A percentile compares a stretch with the other conserved stretches of the same genome.
These are phyloP conservation scores for Phymatotrichopsis omnivora DNA, from an alignment of 2,329 filamentous ascomycete genomes.

Conservation along the genomic window DNA sequence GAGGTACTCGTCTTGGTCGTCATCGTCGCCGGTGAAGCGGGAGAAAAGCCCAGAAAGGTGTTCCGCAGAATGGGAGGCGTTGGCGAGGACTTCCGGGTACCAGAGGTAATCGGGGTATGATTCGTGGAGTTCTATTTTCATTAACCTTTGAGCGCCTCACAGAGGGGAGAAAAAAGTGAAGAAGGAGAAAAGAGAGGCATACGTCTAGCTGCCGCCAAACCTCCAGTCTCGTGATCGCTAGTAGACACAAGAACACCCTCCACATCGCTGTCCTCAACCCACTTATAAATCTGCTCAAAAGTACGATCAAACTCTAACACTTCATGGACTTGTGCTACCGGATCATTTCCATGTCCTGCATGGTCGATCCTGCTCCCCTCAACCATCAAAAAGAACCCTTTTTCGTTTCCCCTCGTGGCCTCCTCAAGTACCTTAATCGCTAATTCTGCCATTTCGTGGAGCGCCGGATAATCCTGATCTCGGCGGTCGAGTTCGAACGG, in stretches of 20 bases:
- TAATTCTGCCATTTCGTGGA: conserved; percentile 82
- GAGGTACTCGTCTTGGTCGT: conserved; percentile 50
- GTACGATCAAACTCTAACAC: conserved; percentile 90
- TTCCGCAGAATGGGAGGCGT: conserved; percentile 65
- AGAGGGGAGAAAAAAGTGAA: too few species aligned
- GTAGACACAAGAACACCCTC: conserved; percentile 78
- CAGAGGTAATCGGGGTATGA: conserved; percentile 62
- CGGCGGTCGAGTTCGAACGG: conserved; percentile 89
- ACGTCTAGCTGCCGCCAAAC: conserved; percentile 71
- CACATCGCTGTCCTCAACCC: conserved; percentile 61
- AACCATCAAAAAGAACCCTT: conserved; percentile 98
- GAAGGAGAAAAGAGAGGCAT: too few species aligned
- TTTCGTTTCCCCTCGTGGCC: conserved; percentile 71
- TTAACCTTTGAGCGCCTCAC: not conserved
- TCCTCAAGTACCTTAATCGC: conserved; percentile 69
- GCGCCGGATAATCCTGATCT: conserved; percentile 70
- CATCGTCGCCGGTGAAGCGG: conserved; percentile 30
- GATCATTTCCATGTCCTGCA: conserved; percentile 77
- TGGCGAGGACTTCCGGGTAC: conserved; percentile 73
- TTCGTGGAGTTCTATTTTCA: conserved; percentile 43
- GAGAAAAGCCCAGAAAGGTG: conserved; percentile 54
- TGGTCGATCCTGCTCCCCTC: conserved; percentile 95
- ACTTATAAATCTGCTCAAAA: conserved; percentile 73
- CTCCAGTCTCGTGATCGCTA: conserved; percentile 93
- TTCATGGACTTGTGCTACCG: conserved; percentile 75